Evolutionary conservation across 2,329 filamentous ascomycete species (phyloP).

Genomic region (Colletotrichum nymphaeae): DNA sequence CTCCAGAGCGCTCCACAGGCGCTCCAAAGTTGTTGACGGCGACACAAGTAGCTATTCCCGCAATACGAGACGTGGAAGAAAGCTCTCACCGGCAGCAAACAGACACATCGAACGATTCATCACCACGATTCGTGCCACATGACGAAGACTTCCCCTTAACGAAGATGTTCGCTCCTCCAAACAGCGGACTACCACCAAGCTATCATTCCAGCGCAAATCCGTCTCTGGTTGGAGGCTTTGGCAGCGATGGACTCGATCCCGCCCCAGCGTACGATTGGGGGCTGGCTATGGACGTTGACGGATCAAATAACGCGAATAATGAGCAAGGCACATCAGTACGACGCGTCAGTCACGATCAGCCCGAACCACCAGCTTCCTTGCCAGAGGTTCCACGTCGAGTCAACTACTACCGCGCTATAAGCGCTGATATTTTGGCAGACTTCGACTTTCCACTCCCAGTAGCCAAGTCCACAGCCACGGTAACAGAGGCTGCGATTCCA

Average conservation of each 20-base stretch:
- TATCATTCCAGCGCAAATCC: constrained; percentile 46
- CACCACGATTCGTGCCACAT: constrained; percentile 39
- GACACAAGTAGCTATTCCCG: background rate
- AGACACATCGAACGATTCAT: background rate
- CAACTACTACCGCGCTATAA: constrained; percentile 30
- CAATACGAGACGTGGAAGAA: background rate
- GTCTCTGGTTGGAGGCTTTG: constrained; percentile 45
- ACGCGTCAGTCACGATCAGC: background rate
- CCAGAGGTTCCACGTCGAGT: background rate
- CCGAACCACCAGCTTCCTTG: background rate
- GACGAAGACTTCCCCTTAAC: constrained; percentile 40
- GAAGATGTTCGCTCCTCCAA: constrained; percentile 42
- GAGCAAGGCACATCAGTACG: background rate
- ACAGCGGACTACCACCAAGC: constrained; percentile 21
- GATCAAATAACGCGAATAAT: background rate
- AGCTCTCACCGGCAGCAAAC: background rate
- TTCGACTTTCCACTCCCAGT: constrained; percentile 21
- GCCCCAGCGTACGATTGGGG: constrained; percentile 43
- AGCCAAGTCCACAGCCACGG: background rate
- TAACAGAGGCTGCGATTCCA: background rate
- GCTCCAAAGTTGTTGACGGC: background rate
- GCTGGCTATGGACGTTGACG: constrained; percentile 35
- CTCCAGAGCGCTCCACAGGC: background rate
- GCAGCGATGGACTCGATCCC: constrained; percentile 44
- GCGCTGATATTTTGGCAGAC: constrained; percentile 32